phyloP scores from a whole-genome alignment of 169 alveolate genomes.

The Plasmodium falciparum region DNA sequence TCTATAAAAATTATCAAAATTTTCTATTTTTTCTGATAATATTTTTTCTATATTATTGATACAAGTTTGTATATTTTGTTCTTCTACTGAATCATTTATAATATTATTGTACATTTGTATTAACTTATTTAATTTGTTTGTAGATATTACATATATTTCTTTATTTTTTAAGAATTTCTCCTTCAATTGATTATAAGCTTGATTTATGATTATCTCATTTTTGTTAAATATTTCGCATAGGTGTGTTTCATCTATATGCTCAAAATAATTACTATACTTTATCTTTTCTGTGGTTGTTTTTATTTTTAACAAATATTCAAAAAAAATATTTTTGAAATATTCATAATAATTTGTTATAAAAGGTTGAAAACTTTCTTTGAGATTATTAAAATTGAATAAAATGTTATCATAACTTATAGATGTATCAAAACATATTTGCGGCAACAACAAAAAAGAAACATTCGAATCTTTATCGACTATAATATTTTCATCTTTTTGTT shows the following conservation, averaged over 20 bases:
- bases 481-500: not conserved
- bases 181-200: not conserved
- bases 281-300: slow-evolving; percentile 19
- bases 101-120: slow-evolving; percentile 10
- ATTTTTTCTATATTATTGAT: slow-evolving; percentile 7
- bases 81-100: not conserved
- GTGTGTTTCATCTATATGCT: not conserved
- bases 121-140: slow-evolving; percentile 17
- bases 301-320: slow-evolving; percentile 27
- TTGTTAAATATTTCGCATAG: not conserved
- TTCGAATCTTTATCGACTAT: not conserved
- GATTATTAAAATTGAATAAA: slow-evolving; percentile 5
- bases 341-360: slow-evolving; percentile 26
- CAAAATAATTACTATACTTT: slow-evolving; percentile 14
- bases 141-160: slow-evolving; percentile 13
- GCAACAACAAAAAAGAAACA: not conserved
- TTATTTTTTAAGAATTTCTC: slow-evolving; percentile 31
- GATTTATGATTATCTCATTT: not conserved
- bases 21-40: slow-evolving; percentile 9
- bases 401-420: slow-evolving; percentile 11
- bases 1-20: not conserved
- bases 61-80: not conserved
- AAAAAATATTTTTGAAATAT: slow-evolving; percentile 5
- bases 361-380: slow-evolving; percentile 7
- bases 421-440: not conserved